Evolutionary conservation across 2,329 filamentous ascomycete species (phyloP), one percentile per base, ranked within the genome.

Genomic region (Chalaropsis ovoidea): DNA sequence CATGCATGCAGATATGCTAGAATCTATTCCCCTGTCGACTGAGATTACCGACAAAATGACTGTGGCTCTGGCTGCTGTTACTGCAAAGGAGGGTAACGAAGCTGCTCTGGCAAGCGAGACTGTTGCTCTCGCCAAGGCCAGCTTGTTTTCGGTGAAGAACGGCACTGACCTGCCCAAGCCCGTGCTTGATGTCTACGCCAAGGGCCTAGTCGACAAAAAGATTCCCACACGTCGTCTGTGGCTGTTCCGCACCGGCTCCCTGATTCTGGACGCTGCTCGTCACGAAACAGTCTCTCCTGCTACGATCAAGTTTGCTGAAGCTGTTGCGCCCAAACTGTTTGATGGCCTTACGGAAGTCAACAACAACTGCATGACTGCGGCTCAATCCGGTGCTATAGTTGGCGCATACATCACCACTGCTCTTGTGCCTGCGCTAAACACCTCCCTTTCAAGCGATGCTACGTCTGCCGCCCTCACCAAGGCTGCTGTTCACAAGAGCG

Each of bases 51-150:
- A 81, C 66, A 88, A 88, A 69, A 80, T 93, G 39, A 81, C 85
- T 1, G 77, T 80, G 62, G 84, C 83, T 6, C 80, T 97, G 67
- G 83, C 87, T 6, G 76, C 84, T 19, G 79, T 90, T 15, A 86
- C 88, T 19, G 77, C 82, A 6, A 96, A 96, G 72, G 94, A 99
- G 76, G 86, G 91, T 7, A 97, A 95, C 71, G 94, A 99, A 74
- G 77, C 81, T 43, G 92, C 92, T 52, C 78, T 96, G 31, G 81
- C 83, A 52, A 86, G 89, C 10, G 90, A 96, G 74, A 85, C 91
- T 6, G 80, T 81, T 42, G 82, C 89, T 3, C 79, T 97, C 65
- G 81, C 84, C 64, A 82, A 82, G 67, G 87, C 89, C 70, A 76
- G 87, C 42, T 76, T 77, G 11, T 83, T 82, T 71, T 78, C 88